These are phyloP conservation scores for Plasmodium coatneyi DNA, from an alignment of 169 alveolate species.

Conservation along the genomic window DNA sequence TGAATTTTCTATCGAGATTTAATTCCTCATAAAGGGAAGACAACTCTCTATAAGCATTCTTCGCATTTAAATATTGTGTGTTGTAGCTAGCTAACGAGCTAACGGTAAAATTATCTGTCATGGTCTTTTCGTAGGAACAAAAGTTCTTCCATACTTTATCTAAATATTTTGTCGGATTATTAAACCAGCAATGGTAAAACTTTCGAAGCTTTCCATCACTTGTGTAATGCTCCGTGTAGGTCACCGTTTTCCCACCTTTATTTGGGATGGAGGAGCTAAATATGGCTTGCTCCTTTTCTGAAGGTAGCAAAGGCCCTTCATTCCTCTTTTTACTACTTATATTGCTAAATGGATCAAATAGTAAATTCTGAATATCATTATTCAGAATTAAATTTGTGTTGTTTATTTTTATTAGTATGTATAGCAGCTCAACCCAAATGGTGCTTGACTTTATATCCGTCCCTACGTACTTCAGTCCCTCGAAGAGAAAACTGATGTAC, in stretches of 20 bases:
- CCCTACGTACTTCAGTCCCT: slow-evolving; percentile 78
- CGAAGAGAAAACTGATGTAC: slow-evolving; percentile 80
- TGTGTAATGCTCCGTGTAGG: slow-evolving; percentile 49
- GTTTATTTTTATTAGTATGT: slow-evolving; percentile 81
- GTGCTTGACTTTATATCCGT: slow-evolving; percentile 81
- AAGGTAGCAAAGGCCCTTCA: slow-evolving; percentile 58
- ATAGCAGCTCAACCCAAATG: slow-evolving; percentile 82
- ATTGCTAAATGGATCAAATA: slow-evolving; percentile 80
- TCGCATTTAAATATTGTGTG: slow-evolving; percentile 45
- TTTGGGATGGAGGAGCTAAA: slow-evolving; percentile 59
- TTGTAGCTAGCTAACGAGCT: slow-evolving; percentile 34
- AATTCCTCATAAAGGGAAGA: slow-evolving; percentile 38
- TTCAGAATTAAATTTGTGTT: slow-evolving; percentile 78
- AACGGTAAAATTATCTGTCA: slow-evolving; percentile 23
- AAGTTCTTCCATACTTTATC: slow-evolving; percentile 82
- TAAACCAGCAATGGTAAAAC: slow-evolving; percentile 75
- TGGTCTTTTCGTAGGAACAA: slow-evolving; percentile 75
- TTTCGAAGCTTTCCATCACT: slow-evolving; percentile 51
- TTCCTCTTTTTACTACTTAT: slow-evolving; percentile 21
- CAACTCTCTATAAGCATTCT: slow-evolving; percentile 68
- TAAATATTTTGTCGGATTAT: slow-evolving; percentile 82
- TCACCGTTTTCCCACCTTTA: slow-evolving; percentile 10
- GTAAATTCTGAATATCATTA: slow-evolving; percentile 75
- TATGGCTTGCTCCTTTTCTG: slow-evolving; percentile 80
- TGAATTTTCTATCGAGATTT: slow-evolving; percentile 60